phyloP scores from a whole-genome alignment of 352 stramenopile species.

The Phytophthora sansomeana region DNA sequence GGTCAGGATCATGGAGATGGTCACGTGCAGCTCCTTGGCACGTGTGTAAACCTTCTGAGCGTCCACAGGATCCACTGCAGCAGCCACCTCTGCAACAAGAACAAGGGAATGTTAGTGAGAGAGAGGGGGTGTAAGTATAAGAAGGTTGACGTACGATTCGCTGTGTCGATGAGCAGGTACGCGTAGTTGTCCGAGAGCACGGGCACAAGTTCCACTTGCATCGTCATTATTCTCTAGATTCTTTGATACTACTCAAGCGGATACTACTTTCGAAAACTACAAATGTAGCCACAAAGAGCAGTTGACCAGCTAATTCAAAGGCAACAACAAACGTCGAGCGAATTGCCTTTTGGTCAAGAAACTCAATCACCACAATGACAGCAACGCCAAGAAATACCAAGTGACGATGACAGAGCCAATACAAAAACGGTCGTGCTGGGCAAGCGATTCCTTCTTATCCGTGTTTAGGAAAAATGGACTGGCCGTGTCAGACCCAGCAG shows the following conservation, averaged over 20 bases:
- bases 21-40: constrained; percentile 64
- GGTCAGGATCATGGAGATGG: constrained; percentile 89
- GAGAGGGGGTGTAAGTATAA: constrained; percentile 8
- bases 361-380: too few relatives aligned
- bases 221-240: constrained; percentile 25
- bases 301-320: background rate
- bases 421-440: constrained; percentile 28
- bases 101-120: background rate
- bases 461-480: constrained; percentile 44
- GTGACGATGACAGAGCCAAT: background rate
- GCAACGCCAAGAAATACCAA: too few relatives aligned
- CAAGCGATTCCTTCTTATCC: constrained; percentile 54
- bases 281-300: background rate
- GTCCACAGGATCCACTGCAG: constrained; percentile 90
- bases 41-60: constrained; percentile 76
- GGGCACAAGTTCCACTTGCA: constrained; percentile 82
- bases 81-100: constrained; percentile 55
- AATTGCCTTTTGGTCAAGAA: too few relatives aligned
- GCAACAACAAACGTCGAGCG: background rate
- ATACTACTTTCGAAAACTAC: constrained; percentile 9
- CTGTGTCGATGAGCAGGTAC: constrained; percentile 86
- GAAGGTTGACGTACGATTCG: constrained; percentile 36
- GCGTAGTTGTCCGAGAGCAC: constrained; percentile 94
- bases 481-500: constrained; percentile 14
- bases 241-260: too few relatives aligned